Evolutionary conservation across 305 asterid genomes (phyloP), one percentile per base, ranked within the genome.

Genomic region (Fraxinus greggii): DNA sequence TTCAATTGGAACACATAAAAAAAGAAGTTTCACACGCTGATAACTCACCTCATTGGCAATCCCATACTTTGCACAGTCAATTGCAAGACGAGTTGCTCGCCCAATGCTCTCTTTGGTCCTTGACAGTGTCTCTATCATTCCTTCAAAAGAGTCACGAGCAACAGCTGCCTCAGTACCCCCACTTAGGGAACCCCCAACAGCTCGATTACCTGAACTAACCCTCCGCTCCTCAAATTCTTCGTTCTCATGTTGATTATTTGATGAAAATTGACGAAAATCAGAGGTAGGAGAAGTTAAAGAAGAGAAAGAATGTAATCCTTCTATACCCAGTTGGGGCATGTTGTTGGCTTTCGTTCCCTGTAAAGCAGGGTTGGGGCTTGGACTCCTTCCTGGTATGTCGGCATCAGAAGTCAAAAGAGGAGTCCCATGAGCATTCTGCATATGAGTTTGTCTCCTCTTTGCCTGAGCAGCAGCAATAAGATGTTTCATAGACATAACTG

Each of bases 61-160:
- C 84, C 98, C 99, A 81, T 92, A 86, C 89, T 95, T 95, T 21
- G 98, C 97, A 85, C 99, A 95, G 85, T 95, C 98, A 85, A 95
- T 94, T 61, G 99, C 99, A 87, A 90, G 99, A 65, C 99, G 95
- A 32, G 99, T 95, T 56, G 99, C 99, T 72, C 98, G 98, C 31
- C 97, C 97, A 73, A 95, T 95, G 86, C 99, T 95, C 88, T 95
- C 99, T 87, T 93, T 95, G 81, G 98, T 93, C 91, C 99, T 94
- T 73, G 99, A 93, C 82, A 95, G 90, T 72, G 99, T 95, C 88
- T 95, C 99, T 88, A 95, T 90, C 99, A 95, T 95, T 79, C 99
- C 99, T 89, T 95, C 98, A 87, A 95, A 95, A 74, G 99, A 94
- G 88, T 95, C 99, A 84, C 98, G 98, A 84, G 98, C 93, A 89